Evolutionary conservation across 192 early-diverging fungal species (phyloP).

Genomic region (Coemansia sp.): DNA sequence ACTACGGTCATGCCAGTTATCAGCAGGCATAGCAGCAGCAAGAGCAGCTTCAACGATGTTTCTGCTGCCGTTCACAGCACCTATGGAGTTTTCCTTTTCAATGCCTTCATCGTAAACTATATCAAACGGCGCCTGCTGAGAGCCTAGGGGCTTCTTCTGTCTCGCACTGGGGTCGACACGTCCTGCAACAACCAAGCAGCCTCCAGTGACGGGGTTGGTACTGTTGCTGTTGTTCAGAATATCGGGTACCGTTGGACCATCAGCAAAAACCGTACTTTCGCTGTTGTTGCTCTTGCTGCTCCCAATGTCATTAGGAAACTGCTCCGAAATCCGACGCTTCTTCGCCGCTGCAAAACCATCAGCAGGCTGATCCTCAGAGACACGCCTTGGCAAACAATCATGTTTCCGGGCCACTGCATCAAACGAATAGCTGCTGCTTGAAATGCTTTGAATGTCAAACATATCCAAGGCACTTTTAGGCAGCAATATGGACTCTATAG

Average conservation of each 20-base stretch:
- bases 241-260: neutral
- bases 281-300: neutral
- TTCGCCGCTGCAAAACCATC: neutral
- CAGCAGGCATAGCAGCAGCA: neutral
- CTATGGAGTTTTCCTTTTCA: neutral
- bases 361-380: neutral
- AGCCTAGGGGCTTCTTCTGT: neutral
- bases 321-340: neutral
- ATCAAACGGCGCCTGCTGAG: neutral
- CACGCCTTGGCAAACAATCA: neutral
- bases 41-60: neutral
- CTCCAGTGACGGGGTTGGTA: neutral
- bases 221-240: neutral
- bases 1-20: neutral
- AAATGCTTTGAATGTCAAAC: neutral
- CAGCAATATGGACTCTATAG: neutral
- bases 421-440: neutral
- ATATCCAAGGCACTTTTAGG: neutral
- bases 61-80: neutral
- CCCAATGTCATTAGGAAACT: neutral
- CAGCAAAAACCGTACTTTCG: neutral
- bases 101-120: neutral
- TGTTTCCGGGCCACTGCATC: neutral
- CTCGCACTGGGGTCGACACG: neutral
- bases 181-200: neutral